Conservation (phyloP, 75 land plant genomes). For the Pseudotsuga menziesii region DNA sequence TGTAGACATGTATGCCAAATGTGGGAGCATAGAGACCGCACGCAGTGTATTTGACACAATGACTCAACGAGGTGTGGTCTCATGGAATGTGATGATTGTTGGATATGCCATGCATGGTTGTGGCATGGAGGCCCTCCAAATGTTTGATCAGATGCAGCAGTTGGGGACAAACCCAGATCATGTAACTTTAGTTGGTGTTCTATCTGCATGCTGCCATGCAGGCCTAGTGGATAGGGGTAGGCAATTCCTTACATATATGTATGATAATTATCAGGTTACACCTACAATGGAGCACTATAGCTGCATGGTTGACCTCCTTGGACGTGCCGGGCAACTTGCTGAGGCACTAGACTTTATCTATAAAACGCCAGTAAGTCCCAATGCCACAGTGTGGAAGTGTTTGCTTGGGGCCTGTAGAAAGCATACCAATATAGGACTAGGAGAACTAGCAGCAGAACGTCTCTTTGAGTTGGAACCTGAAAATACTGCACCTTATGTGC, state of each 20-base stretch:
- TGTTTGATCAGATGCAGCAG: slow-evolving; percentile 17
- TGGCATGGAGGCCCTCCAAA: slow-evolving; percentile 11
- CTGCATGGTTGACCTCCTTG: slow-evolving; percentile 24
- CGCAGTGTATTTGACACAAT: slow-evolving; percentile 14
- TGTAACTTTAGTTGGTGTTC: slow-evolving; percentile 15
- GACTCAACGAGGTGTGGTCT: slow-evolving; percentile 13
- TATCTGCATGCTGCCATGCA: slow-evolving; percentile 28
- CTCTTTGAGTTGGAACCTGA: slow-evolving; percentile 12
- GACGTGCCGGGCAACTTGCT: slow-evolving; percentile 18
- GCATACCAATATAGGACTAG: slow-evolving; percentile 12
- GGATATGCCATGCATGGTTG: slow-evolving; percentile 28
- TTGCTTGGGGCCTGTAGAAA: slow-evolving; percentile 23
- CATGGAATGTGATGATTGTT: slow-evolving; percentile 23
- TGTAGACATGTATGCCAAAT: slow-evolving; percentile 26
- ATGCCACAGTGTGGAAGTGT: slow-evolving; percentile 12
- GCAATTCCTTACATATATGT: slow-evolving; percentile 10
- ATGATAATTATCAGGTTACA: background rate
- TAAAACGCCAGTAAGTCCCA: slow-evolving; percentile 12
- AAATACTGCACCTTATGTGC: slow-evolving; percentile 11
- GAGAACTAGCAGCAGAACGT: slow-evolving; percentile 6
- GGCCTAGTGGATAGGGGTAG: slow-evolving; percentile 25
- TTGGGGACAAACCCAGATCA: slow-evolving; percentile 8
- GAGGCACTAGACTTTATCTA: slow-evolving; percentile 14
- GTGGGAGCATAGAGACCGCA: slow-evolving; percentile 24
- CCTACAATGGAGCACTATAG: slow-evolving; percentile 21